phyloP scores from a whole-genome alignment of 495 filamentous ascomycete species.

The Clavariopsis aquatica region DNA sequence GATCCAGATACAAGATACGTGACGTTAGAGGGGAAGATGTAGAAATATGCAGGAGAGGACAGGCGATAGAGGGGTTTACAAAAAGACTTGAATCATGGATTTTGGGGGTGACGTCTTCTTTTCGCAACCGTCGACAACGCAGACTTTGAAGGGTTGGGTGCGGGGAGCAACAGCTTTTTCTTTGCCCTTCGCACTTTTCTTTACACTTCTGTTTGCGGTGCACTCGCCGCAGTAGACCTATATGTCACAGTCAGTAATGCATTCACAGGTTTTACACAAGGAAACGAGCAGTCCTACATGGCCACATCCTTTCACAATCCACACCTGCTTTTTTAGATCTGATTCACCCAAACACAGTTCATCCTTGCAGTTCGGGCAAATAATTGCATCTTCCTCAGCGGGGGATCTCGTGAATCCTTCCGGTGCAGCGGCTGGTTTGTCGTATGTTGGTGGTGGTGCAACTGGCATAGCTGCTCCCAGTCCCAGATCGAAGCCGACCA shows the following conservation, averaged over 20 bases:
- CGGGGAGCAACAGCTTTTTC: slow-evolving; percentile 16
- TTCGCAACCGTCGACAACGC: slow-evolving; percentile 45
- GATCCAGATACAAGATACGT: not conserved
- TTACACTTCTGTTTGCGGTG: slow-evolving; percentile 51
- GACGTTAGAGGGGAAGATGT: not conserved
- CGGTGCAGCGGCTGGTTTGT: slow-evolving; percentile 58
- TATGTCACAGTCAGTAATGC: not conserved
- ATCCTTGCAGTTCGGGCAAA: slow-evolving; percentile 71
- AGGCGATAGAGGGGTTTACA: slow-evolving; percentile 24
- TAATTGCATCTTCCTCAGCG: slow-evolving; percentile 61
- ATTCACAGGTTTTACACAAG: not conserved
- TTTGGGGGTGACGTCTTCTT: slow-evolving; percentile 26
- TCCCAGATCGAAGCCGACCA: slow-evolving; percentile 38
- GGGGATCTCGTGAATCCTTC: slow-evolving; percentile 67
- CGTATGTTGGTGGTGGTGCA: slow-evolving; percentile 50
- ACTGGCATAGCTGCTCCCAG: slow-evolving; percentile 18
- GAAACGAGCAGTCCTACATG: slow-evolving; percentile 67
- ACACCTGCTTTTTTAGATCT: slow-evolving; percentile 65
- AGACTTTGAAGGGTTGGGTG: slow-evolving; percentile 42
- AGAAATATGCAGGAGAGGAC: not conserved
- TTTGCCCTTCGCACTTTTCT: slow-evolving; percentile 37
- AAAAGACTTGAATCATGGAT: slow-evolving; percentile 45
- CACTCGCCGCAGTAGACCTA: slow-evolving; percentile 78
- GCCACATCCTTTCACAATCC: slow-evolving; percentile 72
- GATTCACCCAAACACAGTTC: slow-evolving; percentile 64